Conservation (phyloP, 441 rosid genomes). For the Populus hybrid region DNA sequence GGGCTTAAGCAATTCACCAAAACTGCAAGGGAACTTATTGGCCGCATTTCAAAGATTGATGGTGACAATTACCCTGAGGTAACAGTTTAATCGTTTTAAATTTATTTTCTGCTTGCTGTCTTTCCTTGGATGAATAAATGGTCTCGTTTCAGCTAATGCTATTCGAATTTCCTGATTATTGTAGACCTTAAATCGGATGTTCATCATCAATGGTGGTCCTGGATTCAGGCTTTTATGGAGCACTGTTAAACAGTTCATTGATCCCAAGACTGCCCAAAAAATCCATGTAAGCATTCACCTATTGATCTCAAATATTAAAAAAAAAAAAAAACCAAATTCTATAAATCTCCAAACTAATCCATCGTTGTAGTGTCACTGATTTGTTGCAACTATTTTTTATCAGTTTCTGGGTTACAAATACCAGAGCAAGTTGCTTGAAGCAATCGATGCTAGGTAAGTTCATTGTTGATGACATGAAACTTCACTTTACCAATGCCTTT, state of each 20-base stretch:
- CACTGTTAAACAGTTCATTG: constrained; percentile 79
- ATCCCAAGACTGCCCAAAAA: constrained; percentile 82
- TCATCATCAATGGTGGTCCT: constrained; percentile 83
- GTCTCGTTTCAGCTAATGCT: background rate
- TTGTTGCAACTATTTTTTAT: constrained; percentile 6
- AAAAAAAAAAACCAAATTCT: background rate
- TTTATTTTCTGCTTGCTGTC: background rate
- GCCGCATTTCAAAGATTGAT: constrained; percentile 73
- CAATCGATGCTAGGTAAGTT: constrained; percentile 62
- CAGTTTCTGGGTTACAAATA: constrained; percentile 59
- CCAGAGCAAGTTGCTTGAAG: constrained; percentile 63
- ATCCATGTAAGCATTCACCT: constrained; percentile 53
- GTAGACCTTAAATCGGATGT: constrained; percentile 86
- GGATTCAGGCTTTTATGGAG: constrained; percentile 90
- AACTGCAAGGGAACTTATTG: constrained; percentile 84
- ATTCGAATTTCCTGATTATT: constrained; percentile 4
- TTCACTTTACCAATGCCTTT: background rate
- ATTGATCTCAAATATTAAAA: background rate
- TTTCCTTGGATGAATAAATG: background rate
- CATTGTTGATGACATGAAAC: background rate
- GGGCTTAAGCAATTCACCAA: constrained; percentile 83
- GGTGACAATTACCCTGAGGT: constrained; percentile 98
- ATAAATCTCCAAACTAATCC: background rate
- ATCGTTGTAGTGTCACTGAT: constrained; percentile 13
- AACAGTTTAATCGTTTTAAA: background rate